Evolutionary conservation across 176 grass and related monocot genomes (phyloP), one percentile per base, ranked within the genome.

Genomic region (Zoysia pacifica): DNA sequence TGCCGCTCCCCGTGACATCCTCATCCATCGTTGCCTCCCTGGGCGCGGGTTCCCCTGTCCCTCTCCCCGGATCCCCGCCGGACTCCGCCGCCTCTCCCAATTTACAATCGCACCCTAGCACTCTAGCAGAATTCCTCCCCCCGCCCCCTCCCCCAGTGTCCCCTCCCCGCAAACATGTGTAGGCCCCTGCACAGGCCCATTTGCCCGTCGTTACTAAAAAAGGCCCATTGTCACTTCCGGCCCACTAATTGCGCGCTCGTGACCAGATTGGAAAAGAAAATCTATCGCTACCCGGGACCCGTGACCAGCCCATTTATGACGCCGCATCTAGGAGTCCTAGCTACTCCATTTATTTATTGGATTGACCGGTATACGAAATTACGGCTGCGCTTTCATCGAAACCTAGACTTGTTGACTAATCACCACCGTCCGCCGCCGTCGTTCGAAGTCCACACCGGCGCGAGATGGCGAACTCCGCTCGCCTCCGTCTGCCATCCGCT

Each of bases 1-100:
- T 79, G 3, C 86, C 59, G 43, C 86, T 84, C 51, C 88, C 88
- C 54, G 86, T 79, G 46, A 89, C 85, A 72, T 89, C 83, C 86
- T 95, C 89, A 18, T 99, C 93, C 90, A 89, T 90, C 28, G 28
- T 28, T 28, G 28, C 28, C 28, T 28, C 86, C 43, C 84, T 59
- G 19, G 52, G 52, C 52, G 52, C 16, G 52, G 52, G 40, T 16
- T 15, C 73, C 47, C 47, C 45, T 63, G 73, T 43, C 46, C 61
- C 68, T 62, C 45, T 47, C 15, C 75, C 52, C 15, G 15, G 49
- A 20, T 20, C 56, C 7, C 19, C n/a, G 60, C 59, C 11, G 45
- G 60, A 7, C 14, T 18, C 48, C 44, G 19, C 40, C 28, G 6
- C 53, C 64, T 18, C 41, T 28, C 28, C 28, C 28, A 28, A 28